phyloP scores from a whole-genome alignment of 148 eudicot genomes.

The Dysphania ambrosioides region DNA sequence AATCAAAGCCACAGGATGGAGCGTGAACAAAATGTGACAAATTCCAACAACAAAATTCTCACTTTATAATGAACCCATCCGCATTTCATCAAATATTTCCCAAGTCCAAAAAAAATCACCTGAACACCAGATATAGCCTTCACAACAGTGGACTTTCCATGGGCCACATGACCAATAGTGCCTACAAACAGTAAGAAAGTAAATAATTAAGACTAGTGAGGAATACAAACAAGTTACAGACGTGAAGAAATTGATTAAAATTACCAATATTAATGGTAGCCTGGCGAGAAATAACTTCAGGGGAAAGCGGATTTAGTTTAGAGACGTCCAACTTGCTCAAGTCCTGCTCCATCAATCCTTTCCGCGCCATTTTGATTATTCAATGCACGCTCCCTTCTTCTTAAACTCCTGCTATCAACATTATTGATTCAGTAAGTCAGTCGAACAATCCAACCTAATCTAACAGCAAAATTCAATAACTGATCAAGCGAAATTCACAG shows the following conservation, averaged over 20 bases:
- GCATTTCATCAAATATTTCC: too few species aligned
- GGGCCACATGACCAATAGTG: constrained; percentile 99
- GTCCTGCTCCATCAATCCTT: constrained; percentile 97
- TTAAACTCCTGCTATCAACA: constrained; percentile 18
- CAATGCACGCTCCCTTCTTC: not conserved
- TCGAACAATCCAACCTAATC: too few species aligned
- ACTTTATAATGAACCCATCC: too few species aligned
- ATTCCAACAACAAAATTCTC: too few species aligned
- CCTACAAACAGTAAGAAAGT: constrained; percentile 39
- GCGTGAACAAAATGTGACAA: too few species aligned
- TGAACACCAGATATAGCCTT: constrained; percentile 99
- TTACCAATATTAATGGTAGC: constrained; percentile 97
- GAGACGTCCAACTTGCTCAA: constrained; percentile 90
- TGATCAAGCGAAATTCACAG: too few species aligned
- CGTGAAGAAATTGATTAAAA: not conserved
- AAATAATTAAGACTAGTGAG: not conserved
- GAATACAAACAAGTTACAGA: not conserved
- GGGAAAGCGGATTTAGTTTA: constrained; percentile 76
- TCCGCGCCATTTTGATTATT: constrained; percentile 57
- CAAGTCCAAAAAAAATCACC: constrained; percentile 48
- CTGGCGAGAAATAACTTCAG: constrained; percentile 96
- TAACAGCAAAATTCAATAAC: too few species aligned
- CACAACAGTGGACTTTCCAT: constrained; percentile 96
- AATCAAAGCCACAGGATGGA: not conserved
- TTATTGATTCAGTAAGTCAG: not conserved